phyloP scores from a whole-genome alignment of 805 yeast genomes.

The Wickerhamiella alocasiicola region DNA sequence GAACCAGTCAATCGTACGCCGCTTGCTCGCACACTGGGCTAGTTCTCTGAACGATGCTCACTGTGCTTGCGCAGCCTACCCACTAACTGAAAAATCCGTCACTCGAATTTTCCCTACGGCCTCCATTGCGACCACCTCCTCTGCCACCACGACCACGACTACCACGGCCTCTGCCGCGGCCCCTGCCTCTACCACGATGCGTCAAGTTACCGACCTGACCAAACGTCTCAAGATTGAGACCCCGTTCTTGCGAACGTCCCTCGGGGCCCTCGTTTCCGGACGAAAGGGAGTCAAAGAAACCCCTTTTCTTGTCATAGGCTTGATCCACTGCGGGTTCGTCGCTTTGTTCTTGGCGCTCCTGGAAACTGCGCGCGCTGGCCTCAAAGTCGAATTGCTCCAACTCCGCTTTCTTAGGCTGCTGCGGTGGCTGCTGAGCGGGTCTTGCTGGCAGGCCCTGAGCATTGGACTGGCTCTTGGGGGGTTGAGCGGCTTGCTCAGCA shows the following conservation, averaged over 20 bases:
- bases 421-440: neutral
- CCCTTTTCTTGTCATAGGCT: conserved; percentile 64
- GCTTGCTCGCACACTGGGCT: too few relatives aligned
- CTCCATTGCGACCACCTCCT: conserved; percentile 20
- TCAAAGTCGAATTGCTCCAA: conserved; percentile 62
- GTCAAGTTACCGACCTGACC: conserved; percentile 51
- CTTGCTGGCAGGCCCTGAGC: conserved; percentile 11
- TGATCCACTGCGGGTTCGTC: conserved; percentile 19
- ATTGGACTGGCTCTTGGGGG: neutral
- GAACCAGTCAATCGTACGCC: too few relatives aligned
- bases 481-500: neutral
- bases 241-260: conserved; percentile 64
- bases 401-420: conserved; percentile 16
- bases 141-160: conserved; percentile 29
- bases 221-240: conserved; percentile 68
- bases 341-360: conserved; percentile 32
- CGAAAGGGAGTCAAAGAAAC: conserved; percentile 81
- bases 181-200: conserved; percentile 31
- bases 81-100: too few relatives aligned
- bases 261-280: conserved; percentile 41
- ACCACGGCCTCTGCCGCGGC: conserved; percentile 34
- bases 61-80: too few relatives aligned
- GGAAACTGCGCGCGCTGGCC: conserved; percentile 60
- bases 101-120: conserved; percentile 14
- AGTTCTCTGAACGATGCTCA: too few relatives aligned